Evolutionary conservation across 768 basidiomycete genomes (phyloP).

Genomic region (Boletellus ananas): DNA sequence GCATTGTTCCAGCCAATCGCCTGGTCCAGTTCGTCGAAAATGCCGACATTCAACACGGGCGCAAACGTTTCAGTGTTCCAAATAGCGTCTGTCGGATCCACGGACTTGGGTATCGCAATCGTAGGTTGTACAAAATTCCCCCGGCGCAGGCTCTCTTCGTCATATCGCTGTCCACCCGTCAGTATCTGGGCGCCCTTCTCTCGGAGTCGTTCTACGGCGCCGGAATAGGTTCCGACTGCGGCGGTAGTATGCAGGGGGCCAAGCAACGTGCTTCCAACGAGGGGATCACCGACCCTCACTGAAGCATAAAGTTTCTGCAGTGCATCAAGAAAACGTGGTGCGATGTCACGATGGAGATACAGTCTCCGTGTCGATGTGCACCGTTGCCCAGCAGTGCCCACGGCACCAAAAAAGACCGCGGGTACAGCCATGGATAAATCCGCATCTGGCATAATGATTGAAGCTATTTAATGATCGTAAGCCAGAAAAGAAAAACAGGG

Average conservation of each 20-base stretch:
- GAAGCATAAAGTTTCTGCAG: constrained; percentile 72
- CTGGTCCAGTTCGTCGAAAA: constrained; percentile 83
- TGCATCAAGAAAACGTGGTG: constrained; percentile 68
- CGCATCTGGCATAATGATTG: constrained; percentile 91
- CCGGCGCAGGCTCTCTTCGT: constrained; percentile 44
- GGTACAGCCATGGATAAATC: constrained; percentile 87
- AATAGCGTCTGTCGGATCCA: constrained; percentile 49
- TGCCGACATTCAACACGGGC: constrained; percentile 80
- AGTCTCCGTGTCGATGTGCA: constrained; percentile 93
- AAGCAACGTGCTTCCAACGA: constrained; percentile 66
- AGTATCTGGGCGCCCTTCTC: constrained; percentile 72
- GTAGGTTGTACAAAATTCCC: constrained; percentile 93
- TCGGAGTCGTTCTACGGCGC: constrained; percentile 58
- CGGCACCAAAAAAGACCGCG: constrained; percentile 89
- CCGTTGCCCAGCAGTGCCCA: constrained; percentile 72
- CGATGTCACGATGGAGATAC: constrained; percentile 80
- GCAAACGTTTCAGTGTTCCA: constrained; percentile 86
- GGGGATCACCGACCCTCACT: constrained; percentile 81
- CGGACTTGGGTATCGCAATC: constrained; percentile 64
- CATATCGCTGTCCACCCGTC: constrained; percentile 62
- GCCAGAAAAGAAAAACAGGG: constrained; percentile 14
- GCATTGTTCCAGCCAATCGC: constrained; percentile 89
- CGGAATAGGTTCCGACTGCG: constrained; percentile 63
- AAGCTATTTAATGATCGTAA: constrained; percentile 48
- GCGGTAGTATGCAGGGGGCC: constrained; percentile 80